Percentiles rank a stretch among this genome's conserved stretches.
phyloP scores from a whole-genome alignment of 2,329 filamentous ascomycete genomes.

The Fusarium coicis region DNA sequence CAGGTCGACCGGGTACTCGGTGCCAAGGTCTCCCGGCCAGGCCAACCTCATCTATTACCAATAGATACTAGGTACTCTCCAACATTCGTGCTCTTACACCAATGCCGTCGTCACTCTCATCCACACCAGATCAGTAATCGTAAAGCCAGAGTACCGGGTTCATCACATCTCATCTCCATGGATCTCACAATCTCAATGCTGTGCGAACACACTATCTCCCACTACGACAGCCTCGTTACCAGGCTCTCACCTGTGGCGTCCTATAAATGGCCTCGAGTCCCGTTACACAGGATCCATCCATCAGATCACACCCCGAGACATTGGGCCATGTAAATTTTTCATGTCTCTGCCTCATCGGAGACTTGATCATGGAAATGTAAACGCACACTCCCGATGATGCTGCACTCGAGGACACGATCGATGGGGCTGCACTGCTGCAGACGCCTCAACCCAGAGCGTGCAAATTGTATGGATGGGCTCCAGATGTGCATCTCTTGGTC shows the following conservation, averaged over 20 bases:
- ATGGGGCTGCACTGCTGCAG: constrained; percentile 25
- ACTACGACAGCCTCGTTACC: constrained; percentile 8
- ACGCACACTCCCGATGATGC: constrained; percentile 36
- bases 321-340: constrained; percentile 7
- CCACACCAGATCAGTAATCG: constrained; percentile 5
- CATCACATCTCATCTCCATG: constrained; percentile 27
- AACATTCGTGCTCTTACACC: not conserved
- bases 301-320: constrained; percentile 38
- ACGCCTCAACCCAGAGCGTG: constrained; percentile 19
- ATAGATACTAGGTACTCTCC: not conserved
- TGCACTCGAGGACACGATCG: constrained; percentile 27
- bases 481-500: constrained; percentile 61
- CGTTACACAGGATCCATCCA: constrained; percentile 13
- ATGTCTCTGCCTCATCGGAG: constrained; percentile 23
- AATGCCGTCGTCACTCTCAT: constrained; percentile 1
- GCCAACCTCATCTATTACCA: not conserved
- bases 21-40: not conserved
- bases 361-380: constrained; percentile 7
- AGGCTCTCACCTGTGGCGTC: constrained; percentile 21
- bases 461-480: constrained; percentile 61
- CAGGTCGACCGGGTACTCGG: not conserved
- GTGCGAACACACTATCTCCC: constrained; percentile 23
- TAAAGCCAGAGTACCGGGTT: constrained; percentile 29
- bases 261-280: constrained; percentile 11
- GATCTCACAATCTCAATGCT: constrained; percentile 23